Base-by-base conservation (phyloP, 169 alveolate species). In the Toxoplasma gondii region DNA sequence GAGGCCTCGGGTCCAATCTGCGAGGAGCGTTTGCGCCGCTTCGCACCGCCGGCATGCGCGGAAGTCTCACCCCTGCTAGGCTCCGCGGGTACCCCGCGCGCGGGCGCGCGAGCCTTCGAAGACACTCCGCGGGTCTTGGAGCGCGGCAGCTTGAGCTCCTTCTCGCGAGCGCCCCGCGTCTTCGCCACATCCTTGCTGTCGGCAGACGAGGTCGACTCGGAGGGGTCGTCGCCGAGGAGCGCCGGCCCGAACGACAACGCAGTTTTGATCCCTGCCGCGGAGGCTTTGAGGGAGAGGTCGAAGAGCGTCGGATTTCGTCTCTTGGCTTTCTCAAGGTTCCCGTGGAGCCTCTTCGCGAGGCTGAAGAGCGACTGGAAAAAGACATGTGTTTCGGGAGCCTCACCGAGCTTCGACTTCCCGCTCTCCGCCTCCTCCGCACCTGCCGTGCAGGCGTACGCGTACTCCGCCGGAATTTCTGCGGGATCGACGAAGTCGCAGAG, bases 201-300 rank as follows among this genome's bases (percentile, higher is more conserved):
- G 74, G 74, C 34, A 64, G n/a, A 27, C 4, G 74, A 27, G 74
- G 4, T 22, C 7, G 7, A 16, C 34, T 16, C 74, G 31, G 74
- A 64, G n/a, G 29, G 4, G 31, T 16, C 24, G 74, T 4, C 74
- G 74, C n/a, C 22, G 74, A 22, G 34, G 34, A 27, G 34, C 34
- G 34, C 9, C 24, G n/a, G 74, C 31, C 74, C 74, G 74, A 16
- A 22, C n/a, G 34, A 64, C 34, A 64, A 27, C 31, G 74, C 24
- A 19, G 74, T 27, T 27, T 64, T 64, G 74, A 64, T 64, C 74
- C 74, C 74, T 16, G 74, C 74, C 7, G 74, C 74, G n/a, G 74
- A 22, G 74, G 74, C 74, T 19, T 78, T 78, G 45, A 78, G 44
- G 44, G 86, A n/a, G 86, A 78, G n/a, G 86, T 78, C 45, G 86